phyloP scores from a whole-genome alignment of 495 filamentous ascomycete genomes.

The Xylaria longipes region DNA sequence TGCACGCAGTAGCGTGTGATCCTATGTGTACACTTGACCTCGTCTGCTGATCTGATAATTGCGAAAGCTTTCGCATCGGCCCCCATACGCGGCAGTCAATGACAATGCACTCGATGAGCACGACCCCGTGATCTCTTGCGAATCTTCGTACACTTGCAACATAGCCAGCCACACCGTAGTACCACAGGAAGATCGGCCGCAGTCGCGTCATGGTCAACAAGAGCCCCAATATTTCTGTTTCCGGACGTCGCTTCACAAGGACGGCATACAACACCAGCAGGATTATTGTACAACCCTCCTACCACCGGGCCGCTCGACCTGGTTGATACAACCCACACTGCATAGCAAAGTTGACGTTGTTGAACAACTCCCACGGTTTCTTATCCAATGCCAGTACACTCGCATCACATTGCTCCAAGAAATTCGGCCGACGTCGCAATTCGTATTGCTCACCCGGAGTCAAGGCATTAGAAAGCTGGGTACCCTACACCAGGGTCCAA shows the following conservation, averaged over 20 bases:
- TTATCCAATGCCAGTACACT: background rate
- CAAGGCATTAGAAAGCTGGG: background rate
- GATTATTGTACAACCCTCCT: background rate
- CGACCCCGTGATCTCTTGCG: background rate
- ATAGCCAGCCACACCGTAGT: background rate
- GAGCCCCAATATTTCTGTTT: background rate
- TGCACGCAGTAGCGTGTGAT: background rate
- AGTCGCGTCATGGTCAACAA: background rate
- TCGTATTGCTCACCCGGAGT: background rate
- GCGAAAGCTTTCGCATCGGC: background rate
- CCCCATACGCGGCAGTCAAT: background rate
- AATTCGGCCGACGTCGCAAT: background rate
- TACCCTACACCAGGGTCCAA: background rate
- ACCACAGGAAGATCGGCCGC: background rate
- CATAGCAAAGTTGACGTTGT: background rate
- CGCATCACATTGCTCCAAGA: background rate
- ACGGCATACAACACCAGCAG: background rate
- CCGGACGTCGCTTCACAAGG: background rate
- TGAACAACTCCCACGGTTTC: background rate
- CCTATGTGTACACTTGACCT: background rate
- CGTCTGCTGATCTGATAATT: slow-evolving; percentile 3
- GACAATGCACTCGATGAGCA: background rate
- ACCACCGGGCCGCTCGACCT: background rate
- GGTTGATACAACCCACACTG: background rate
- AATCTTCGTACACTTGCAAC: background rate